Evolutionary conservation across 805 yeast species (phyloP).

Genomic region (Tetrapisispora nanseiensis): DNA sequence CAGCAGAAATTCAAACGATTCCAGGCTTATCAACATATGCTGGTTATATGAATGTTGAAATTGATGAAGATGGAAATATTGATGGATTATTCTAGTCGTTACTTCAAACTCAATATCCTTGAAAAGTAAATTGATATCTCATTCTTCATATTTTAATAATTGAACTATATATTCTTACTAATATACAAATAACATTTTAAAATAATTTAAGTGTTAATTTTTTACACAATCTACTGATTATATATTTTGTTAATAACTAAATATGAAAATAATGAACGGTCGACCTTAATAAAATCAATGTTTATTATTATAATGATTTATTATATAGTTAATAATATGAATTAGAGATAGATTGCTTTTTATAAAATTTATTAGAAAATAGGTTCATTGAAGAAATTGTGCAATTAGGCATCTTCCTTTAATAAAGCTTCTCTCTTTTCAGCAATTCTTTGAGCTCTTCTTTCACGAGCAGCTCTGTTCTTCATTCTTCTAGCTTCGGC

Average conservation of each 20-base stretch:
- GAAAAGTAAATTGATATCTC: no score
- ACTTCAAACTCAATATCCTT: no score
- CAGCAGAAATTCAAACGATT: constrained; percentile 94
- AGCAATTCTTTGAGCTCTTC: constrained; percentile 93
- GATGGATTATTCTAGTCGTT: constrained; percentile 75
- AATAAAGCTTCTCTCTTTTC: constrained; percentile 97
- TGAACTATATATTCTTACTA: no score
- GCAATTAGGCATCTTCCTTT: constrained; percentile 48
- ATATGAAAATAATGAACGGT: no score
- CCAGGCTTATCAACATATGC: constrained; percentile 96
- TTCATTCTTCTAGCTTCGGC: constrained; percentile 98
- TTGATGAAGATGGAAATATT: constrained; percentile 79
- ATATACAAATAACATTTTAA: no score
- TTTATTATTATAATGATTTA: background rate
- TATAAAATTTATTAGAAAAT: background rate
- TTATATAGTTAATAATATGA: background rate
- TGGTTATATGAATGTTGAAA: constrained; percentile 96
- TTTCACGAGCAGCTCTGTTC: constrained; percentile 99
- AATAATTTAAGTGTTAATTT: no score
- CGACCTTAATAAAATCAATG: background rate
- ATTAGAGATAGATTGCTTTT: background rate
- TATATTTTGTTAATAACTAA: background rate
- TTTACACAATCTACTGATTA: no score
- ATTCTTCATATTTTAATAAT: no score
- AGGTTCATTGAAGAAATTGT: no score